phyloP scores from a whole-genome alignment of 805 yeast species.

The Kodamaea jinghongensis region DNA sequence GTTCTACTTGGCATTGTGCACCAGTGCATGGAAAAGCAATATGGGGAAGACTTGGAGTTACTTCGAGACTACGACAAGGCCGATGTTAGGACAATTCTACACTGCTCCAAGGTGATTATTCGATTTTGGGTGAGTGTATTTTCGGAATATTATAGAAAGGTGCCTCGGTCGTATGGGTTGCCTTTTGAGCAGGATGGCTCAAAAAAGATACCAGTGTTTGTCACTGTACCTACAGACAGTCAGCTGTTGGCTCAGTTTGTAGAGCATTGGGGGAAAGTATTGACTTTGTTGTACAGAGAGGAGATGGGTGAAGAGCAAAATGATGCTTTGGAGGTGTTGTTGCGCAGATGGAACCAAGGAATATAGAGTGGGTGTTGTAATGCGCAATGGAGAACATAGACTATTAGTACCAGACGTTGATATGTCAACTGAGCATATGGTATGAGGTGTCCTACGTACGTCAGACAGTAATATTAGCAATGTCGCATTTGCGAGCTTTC shows the following conservation, averaged over 20 bases:
- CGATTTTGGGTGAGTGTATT: conserved; percentile 60
- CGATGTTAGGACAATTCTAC: conserved; percentile 38
- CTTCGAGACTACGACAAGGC: conserved; percentile 43
- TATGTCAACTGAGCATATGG: too few relatives aligned
- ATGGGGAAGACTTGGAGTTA: conserved; percentile 54
- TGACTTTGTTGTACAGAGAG: conserved; percentile 41
- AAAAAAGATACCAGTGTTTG: conserved; percentile 6
- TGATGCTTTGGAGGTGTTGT: conserved; percentile 18
- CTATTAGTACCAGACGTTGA: too few relatives aligned
- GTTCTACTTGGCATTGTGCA: conserved; percentile 48
- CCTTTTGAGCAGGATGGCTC: conserved; percentile 5
- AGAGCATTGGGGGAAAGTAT: conserved; percentile 50
- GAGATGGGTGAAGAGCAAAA: conserved; percentile 26
- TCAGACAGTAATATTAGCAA: too few relatives aligned
- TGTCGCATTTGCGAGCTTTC: too few relatives aligned
- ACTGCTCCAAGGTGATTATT: conserved; percentile 41
- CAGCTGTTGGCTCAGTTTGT: conserved; percentile 37
- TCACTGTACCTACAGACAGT: conserved; percentile 12
- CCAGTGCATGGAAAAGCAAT: conserved; percentile 49
- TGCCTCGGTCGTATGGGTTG: conserved; percentile 5
- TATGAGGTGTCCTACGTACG: too few relatives aligned
- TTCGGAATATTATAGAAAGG: conserved; percentile 40
- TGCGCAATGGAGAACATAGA: too few relatives aligned
- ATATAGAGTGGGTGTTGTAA: too few relatives aligned
- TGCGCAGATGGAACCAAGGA: conserved; percentile 14